Percentiles rank a stretch among this genome's conserved stretches.
Evolutionary conservation across 345 rosid species (phyloP).

Genomic region (Gossypium herbaceum): DNA sequence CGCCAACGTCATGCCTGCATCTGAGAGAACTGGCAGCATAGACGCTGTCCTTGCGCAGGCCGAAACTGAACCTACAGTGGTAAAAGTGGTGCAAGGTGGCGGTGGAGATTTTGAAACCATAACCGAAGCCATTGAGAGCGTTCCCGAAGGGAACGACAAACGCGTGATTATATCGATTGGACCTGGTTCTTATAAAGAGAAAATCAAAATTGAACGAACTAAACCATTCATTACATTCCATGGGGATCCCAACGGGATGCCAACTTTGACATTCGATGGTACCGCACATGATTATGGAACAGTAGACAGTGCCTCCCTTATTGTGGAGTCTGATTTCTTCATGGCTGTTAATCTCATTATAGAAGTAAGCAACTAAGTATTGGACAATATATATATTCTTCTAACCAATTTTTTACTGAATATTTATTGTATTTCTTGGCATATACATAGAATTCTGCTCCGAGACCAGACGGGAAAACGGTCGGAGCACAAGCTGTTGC

Average conservation of each 20-base stretch:
- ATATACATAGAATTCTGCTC: slow-evolving; percentile 38
- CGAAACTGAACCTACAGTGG: slow-evolving; percentile 5
- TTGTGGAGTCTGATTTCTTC: slow-evolving; percentile 56
- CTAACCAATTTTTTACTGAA: not conserved
- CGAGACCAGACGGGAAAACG: slow-evolving; percentile 34
- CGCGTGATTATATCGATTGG: slow-evolving; percentile 53
- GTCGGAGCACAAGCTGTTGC: slow-evolving; percentile 44
- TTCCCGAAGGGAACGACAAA: slow-evolving; percentile 41
- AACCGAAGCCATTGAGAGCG: slow-evolving; percentile 44
- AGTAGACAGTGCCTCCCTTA: slow-evolving; percentile 57
- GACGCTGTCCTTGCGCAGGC: slow-evolving; percentile 37
- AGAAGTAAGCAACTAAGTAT: slow-evolving; percentile 25
- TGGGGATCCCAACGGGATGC: slow-evolving; percentile 38
- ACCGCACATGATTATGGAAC: slow-evolving; percentile 58
- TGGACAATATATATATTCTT: too few relatives aligned
- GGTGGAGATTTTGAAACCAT: slow-evolving; percentile 58
- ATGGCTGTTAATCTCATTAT: slow-evolving; percentile 49
- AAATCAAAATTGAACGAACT: slow-evolving; percentile 39
- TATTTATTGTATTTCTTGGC: not conserved
- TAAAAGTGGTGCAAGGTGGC: slow-evolving; percentile 42
- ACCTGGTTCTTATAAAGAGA: slow-evolving; percentile 51
- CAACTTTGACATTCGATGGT: slow-evolving; percentile 38
- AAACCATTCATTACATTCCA: slow-evolving; percentile 53
- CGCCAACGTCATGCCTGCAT: not conserved
- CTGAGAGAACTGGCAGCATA: slow-evolving; percentile 20